Percentiles rank a stretch among this genome's conserved stretches.
Conservation (phyloP, 2,329 filamentous ascomycete genomes). For the Aspergillus sergii region DNA sequence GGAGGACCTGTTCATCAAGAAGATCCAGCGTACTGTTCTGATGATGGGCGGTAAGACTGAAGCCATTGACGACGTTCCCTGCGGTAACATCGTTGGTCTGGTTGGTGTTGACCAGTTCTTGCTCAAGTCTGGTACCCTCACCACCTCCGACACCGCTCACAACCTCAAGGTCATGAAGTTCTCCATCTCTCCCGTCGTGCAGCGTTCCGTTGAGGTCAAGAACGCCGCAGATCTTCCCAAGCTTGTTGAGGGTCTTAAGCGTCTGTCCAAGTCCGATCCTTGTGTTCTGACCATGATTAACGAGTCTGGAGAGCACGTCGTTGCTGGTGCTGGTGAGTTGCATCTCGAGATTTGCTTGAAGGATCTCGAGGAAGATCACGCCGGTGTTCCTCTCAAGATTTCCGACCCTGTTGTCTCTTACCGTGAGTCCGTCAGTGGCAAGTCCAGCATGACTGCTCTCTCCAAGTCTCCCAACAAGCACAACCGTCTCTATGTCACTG, state of each 20-base stretch:
- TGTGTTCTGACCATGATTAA: slow-evolving; percentile 90
- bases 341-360: slow-evolving; percentile 99
- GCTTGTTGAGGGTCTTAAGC: slow-evolving; percentile 99
- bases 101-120: slow-evolving; percentile 99
- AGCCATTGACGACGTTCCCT: slow-evolving; percentile 97
- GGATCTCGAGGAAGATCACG: slow-evolving; percentile 99
- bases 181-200: slow-evolving; percentile 98
- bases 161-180: slow-evolving; percentile 99
- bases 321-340: slow-evolving; percentile 98
- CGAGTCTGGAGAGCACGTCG: slow-evolving; percentile 96
- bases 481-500: slow-evolving; percentile 98
- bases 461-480: slow-evolving; percentile 99
- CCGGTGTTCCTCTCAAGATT: slow-evolving; percentile 94
- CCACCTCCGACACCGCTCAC: slow-evolving; percentile 95
- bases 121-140: slow-evolving; percentile 99
- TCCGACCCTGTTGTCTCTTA: slow-evolving; percentile 98
- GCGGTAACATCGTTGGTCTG: slow-evolving; percentile 99
- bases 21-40: slow-evolving; percentile 98
- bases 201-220: slow-evolving; percentile 99
- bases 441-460: slow-evolving; percentile 92
- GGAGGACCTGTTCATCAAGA: slow-evolving; percentile 99
- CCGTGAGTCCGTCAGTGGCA: slow-evolving; percentile 87
- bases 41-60: slow-evolving; percentile 99
- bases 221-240: slow-evolving; percentile 99
- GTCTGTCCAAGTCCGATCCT: slow-evolving; percentile 99